Evolutionary conservation across 2,329 filamentous ascomycete species (phyloP), one percentile per base, ranked within the genome.

Genomic region (Plectosphaerella sp.): DNA sequence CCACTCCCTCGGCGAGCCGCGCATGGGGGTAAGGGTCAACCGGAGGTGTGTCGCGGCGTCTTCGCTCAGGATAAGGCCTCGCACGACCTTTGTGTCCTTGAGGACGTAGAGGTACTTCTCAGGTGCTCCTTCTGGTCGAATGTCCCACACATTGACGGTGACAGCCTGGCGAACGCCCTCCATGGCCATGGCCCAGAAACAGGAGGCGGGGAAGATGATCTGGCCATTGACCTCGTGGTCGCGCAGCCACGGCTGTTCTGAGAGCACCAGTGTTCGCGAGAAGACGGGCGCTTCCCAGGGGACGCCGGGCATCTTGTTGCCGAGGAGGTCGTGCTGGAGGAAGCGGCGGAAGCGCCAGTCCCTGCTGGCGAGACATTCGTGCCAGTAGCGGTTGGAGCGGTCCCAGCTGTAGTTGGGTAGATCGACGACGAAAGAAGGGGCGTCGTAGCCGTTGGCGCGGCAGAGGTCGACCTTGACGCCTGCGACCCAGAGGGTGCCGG

Each of bases 221-320:
- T 73, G 64, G 57, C 65, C 71, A 48, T 73, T 66, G 68, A 74
- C 71, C 45, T 61, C 52, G 60, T 74, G 73, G 54, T 73, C 69
- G 47, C 70, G 61, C 9, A 71, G 68, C 20, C 75, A 75, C 33
- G 76, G 65, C n/a, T 51, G 28, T 22, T 55, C 51, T 8, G 22
- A 20, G 11, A 54, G 20, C 8, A 45, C 33, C 4, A 55, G 45
- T 3, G 35, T n/a, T 15, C 53, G 51, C 8, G 20, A 24, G 20
- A 25, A 55, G 8, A 35, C 46, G 10, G 54, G 54, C 5, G 20
- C 16, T 11, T 37, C 24, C 52, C 52, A 54, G 6, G 49, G 12
- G 3, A 49, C 41, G 11, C 47, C 49, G 2, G 48, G 46, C 1
- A 52, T 24, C 42, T 54, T 54, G 43, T 25, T 45, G 6, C 54